These are phyloP conservation scores for Taphrina communis DNA, from an alignment of 1,139 yeast species.

Conservation along the genomic window DNA sequence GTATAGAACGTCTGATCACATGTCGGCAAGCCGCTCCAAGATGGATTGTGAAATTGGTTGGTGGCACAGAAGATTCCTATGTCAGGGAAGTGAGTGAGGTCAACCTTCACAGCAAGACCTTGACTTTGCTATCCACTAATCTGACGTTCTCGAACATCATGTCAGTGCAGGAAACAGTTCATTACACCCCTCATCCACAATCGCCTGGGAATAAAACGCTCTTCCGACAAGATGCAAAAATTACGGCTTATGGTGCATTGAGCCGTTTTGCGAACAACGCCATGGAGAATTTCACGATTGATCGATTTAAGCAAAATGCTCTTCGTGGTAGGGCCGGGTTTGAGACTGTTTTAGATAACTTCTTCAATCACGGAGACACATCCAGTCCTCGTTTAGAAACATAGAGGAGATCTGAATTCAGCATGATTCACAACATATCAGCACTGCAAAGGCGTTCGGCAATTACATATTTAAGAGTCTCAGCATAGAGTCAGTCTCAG, in stretches of 20 bases:
- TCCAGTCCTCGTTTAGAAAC: background rate
- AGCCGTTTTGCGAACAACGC: slow-evolving; percentile 69
- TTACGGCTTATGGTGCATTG: slow-evolving; percentile 81
- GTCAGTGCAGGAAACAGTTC: slow-evolving; percentile 83
- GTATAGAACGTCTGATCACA: slow-evolving; percentile 86
- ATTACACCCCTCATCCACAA: slow-evolving; percentile 69
- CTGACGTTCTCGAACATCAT: slow-evolving; percentile 79
- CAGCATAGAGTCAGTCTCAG: background rate
- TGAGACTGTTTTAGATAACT: slow-evolving; percentile 66
- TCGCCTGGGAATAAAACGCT: slow-evolving; percentile 61
- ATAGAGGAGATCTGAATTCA: background rate
- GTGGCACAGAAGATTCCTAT: slow-evolving; percentile 74
- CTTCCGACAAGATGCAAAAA: slow-evolving; percentile 83
- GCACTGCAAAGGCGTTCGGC: slow-evolving; percentile 11
- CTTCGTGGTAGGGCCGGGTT: slow-evolving; percentile 79
- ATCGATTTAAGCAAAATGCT: slow-evolving; percentile 88
- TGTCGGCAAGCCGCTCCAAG: slow-evolving; percentile 85
- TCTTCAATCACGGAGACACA: slow-evolving; percentile 15
- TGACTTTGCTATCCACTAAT: slow-evolving; percentile 83
- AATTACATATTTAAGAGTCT: background rate
- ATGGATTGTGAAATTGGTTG: slow-evolving; percentile 78
- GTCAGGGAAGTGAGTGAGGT: slow-evolving; percentile 91
- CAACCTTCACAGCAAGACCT: slow-evolving; percentile 66
- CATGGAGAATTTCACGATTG: slow-evolving; percentile 89
- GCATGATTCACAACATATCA: background rate